Percentiles rank a stretch among this genome's conserved stretches.
Evolutionary conservation across 306 rosid species (phyloP).

Genomic region (Citrullus amarus): DNA sequence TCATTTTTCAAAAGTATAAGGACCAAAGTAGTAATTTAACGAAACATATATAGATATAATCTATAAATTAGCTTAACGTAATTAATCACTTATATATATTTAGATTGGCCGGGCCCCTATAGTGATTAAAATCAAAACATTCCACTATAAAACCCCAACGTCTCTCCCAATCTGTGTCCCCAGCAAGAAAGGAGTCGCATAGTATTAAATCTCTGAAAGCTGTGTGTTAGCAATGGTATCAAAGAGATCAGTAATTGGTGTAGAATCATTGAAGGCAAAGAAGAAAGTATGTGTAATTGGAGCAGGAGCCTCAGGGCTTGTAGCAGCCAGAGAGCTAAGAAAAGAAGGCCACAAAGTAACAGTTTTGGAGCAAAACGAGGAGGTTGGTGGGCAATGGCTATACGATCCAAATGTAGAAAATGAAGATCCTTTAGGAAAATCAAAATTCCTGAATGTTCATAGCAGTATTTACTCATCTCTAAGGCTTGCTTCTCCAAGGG

Average conservation of each 20-base stretch:
- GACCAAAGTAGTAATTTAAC: too few species aligned
- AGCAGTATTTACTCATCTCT: conserved; percentile 63
- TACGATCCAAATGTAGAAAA: conserved; percentile 53
- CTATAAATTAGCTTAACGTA: too few species aligned
- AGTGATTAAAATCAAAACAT: too few species aligned
- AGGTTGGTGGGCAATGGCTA: conserved; percentile 93
- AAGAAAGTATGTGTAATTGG: conserved; percentile 79
- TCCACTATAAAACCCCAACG: too few species aligned
- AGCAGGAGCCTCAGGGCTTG: conserved; percentile 82
- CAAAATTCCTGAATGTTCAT: conserved; percentile 40
- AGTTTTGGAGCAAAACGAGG: conserved; percentile 71
- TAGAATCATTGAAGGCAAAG: conserved; percentile 2
- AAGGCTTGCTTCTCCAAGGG: conserved; percentile 65
- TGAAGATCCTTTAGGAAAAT: conserved; percentile 57
- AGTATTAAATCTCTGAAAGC: too few species aligned
- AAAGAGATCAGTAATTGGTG: conserved; percentile 6
- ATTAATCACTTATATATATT: too few species aligned
- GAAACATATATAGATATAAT: too few species aligned
- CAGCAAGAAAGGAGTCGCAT: too few species aligned
- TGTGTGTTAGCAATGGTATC: conserved; percentile 35
- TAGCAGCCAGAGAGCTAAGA: conserved; percentile 71
- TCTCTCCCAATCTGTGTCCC: neutral
- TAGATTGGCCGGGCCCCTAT: too few species aligned
- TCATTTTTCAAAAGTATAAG: too few species aligned
- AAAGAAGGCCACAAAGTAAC: conserved; percentile 67